Percentiles rank a stretch among this genome's conserved stretches.
Evolutionary conservation across 208 protist species (phyloP).

Genomic region (Leishmania mexicana): DNA sequence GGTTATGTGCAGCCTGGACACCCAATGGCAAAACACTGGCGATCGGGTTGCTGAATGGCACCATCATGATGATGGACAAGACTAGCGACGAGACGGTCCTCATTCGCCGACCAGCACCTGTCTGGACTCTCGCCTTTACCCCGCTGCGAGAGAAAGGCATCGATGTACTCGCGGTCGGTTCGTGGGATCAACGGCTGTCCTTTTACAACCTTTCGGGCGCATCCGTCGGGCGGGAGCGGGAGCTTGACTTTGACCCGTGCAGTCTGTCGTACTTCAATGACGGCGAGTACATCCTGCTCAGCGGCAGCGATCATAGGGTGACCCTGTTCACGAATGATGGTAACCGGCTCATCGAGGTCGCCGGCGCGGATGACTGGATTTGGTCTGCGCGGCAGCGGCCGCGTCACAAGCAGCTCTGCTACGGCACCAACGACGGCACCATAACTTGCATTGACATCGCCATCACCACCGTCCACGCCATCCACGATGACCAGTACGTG

Average conservation of each 20-base stretch:
- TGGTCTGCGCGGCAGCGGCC: conserved; percentile 85
- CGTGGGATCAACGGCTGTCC: conserved; percentile 96
- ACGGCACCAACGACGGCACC: conserved; percentile 91
- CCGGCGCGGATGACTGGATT: conserved; percentile 83
- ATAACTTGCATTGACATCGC: conserved; percentile 89
- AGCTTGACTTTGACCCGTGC: conserved; percentile 95
- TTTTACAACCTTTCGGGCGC: conserved; percentile 94
- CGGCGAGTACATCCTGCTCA: conserved; percentile 94
- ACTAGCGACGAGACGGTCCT: conserved; percentile 53
- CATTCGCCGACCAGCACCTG: conserved; percentile 86
- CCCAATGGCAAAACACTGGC: conserved; percentile 93
- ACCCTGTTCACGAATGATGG: conserved; percentile 92
- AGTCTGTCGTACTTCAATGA: conserved; percentile 88
- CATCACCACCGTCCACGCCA: conserved; percentile 92
- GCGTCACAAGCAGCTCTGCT: conserved; percentile 76
- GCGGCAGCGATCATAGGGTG: conserved; percentile 93
- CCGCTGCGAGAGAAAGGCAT: conserved; percentile 84
- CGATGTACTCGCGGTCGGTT: conserved; percentile 94
- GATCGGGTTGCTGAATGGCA: conserved; percentile 93
- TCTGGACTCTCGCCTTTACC: conserved; percentile 95
- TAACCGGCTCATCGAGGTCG: conserved; percentile 75
- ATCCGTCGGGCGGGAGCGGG: conserved; percentile 63
- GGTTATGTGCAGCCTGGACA: conserved; percentile 94
- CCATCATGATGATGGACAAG: conserved; percentile 42
- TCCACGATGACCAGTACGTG: conserved; percentile 96